phyloP scores from a whole-genome alignment of 257 asterid species.

The Forsythia viridissima region DNA sequence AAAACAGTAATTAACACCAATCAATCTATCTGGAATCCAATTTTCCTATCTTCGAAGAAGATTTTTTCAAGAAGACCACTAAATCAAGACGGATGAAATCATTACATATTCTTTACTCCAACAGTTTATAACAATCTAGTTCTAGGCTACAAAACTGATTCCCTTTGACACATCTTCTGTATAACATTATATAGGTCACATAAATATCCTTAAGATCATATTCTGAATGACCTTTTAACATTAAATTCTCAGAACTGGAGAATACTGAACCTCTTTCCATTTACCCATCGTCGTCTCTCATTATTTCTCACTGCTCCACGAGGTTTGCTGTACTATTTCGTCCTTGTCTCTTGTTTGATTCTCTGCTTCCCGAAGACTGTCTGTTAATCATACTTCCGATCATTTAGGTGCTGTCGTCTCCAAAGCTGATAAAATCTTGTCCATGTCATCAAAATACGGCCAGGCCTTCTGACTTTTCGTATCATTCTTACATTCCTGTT shows the following conservation, averaged over 20 bases:
- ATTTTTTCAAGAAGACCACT: background rate
- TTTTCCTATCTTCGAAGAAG: background rate
- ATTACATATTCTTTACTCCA: background rate
- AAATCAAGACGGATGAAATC: background rate
- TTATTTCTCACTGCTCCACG: background rate
- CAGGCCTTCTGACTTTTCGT: conserved; percentile 43
- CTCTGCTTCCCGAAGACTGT: background rate
- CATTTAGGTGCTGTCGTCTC: conserved; percentile 41
- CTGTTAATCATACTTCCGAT: conserved; percentile 10
- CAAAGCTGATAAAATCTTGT: conserved; percentile 45
- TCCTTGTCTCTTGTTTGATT: conserved; percentile 16
- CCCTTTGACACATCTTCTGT: conserved; percentile 18
- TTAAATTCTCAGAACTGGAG: background rate
- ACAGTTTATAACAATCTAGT: background rate
- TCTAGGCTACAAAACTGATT: conserved; percentile 32
- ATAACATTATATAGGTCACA: conserved; percentile 4
- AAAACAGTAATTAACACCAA: too few species aligned
- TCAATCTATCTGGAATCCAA: background rate
- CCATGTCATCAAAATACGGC: conserved; percentile 68
- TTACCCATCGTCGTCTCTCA: background rate
- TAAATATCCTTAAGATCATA: conserved; percentile 5
- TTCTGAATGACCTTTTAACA: conserved; percentile 15
- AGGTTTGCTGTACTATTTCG: conserved; percentile 1
- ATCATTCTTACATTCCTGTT: conserved; percentile 64
- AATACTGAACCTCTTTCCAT: background rate